A percentile compares a stretch with the other conserved stretches of the same genome.
Conservation (phyloP, 495 filamentous ascomycete genomes). For the Tuber magnatum region DNA sequence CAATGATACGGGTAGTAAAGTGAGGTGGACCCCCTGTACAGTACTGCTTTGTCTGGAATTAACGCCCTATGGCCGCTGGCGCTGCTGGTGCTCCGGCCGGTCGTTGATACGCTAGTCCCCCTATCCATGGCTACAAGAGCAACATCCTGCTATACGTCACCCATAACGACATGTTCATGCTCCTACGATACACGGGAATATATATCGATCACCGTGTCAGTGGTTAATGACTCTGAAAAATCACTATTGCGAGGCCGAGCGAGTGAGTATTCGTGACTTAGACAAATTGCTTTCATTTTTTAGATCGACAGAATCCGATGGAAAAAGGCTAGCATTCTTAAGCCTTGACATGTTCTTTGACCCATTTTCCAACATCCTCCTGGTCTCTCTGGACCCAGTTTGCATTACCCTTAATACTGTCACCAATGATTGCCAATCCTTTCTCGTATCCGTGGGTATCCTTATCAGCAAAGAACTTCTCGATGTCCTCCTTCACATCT, state of each 20-base stretch:
- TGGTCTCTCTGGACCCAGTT: slow-evolving; percentile 69
- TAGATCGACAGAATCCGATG: not conserved
- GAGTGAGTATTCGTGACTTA: not conserved
- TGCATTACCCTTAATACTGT: slow-evolving; percentile 70
- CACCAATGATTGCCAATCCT: slow-evolving; percentile 66
- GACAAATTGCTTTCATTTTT: not conserved
- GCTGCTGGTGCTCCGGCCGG: not conserved
- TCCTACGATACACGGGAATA: not conserved
- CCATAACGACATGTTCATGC: not conserved
- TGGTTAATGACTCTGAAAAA: not conserved
- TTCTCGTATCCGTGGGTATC: slow-evolving; percentile 74
- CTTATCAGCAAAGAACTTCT: slow-evolving; percentile 72
- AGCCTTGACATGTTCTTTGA: slow-evolving; percentile 49
- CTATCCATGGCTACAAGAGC: not conserved
- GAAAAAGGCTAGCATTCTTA: not conserved
- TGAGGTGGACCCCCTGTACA: not conserved
- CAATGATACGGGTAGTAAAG: not conserved
- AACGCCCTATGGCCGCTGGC: not conserved
- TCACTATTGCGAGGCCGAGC: not conserved
- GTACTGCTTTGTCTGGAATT: not conserved
- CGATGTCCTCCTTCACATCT: slow-evolving; percentile 66
- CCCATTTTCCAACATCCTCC: slow-evolving; percentile 61
- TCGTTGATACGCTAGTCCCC: not conserved
- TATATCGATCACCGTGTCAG: not conserved
- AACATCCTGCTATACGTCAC: not conserved